Conservation (phyloP, 352 stramenopile genomes). For the Globisporangium spinosum region DNA sequence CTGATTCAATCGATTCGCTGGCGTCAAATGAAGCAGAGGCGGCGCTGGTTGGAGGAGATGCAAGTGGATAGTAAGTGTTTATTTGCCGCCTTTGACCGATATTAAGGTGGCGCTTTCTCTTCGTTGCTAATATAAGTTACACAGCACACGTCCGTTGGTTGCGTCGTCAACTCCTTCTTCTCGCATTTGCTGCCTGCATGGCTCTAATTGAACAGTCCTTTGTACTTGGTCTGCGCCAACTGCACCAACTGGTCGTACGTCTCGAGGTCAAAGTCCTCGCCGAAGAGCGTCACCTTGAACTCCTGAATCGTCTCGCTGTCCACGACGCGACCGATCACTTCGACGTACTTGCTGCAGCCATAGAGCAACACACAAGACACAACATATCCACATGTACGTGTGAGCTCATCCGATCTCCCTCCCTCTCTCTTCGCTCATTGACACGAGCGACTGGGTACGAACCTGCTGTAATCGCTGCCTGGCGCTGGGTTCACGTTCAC, state of each 20-base stretch:
- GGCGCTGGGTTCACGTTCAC: constrained; percentile 72
- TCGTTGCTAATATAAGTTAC: constrained; percentile 14
- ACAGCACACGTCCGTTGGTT: neutral
- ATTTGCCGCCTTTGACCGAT: neutral
- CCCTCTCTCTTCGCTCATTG: neutral
- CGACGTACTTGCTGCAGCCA: constrained; percentile 63
- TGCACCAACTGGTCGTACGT: constrained; percentile 84
- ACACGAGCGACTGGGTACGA: neutral
- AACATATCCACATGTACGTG: neutral
- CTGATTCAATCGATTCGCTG: neutral
- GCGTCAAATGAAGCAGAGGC: constrained; percentile 14
- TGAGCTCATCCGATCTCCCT: neutral
- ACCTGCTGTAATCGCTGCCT: constrained; percentile 76
- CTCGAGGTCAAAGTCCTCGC: constrained; percentile 76
- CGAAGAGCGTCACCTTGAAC: constrained; percentile 85
- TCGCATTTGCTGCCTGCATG: neutral
- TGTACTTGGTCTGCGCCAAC: constrained; percentile 70
- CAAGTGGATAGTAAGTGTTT: neutral
- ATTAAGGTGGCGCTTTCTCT: neutral
- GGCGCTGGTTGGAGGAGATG: neutral
- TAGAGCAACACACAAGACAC: neutral
- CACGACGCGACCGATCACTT: constrained; percentile 78
- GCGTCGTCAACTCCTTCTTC: neutral
- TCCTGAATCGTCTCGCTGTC: constrained; percentile 73
- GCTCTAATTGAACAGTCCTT: constrained; percentile 68